Evolutionary conservation across 2,329 filamentous ascomycete species (phyloP), one percentile per base, ranked within the genome.

Genomic region (Neonectria punicea): DNA sequence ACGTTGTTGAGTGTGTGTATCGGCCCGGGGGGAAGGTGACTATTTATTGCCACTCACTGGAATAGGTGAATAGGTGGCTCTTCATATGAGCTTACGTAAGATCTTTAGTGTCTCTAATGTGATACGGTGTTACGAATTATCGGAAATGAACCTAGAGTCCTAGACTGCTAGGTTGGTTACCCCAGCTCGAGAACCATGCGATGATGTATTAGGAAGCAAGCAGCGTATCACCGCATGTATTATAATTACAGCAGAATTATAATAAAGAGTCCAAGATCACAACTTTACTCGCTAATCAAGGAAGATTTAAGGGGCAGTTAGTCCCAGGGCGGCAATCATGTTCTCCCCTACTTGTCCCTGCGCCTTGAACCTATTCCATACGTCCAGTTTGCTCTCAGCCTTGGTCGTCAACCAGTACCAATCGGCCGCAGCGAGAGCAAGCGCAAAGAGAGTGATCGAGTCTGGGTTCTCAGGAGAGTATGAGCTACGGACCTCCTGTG

Each of bases 381-480:
- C 46, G 6, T 58, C 44, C 30, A 25, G 18, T 22, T 58, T 58
- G 5, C 28, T 39, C 55, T 58, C 55, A 10, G 55, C 55, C 18
- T 25, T 50, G 44, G 20, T 47, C 28, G 30, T 58, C 10, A 47
- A 20, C 28, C 43, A 58, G 20, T 22, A 58, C 1, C 14, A 49
- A 7, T 49, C 20, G n/a, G 25, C 14, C 2, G 13, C n/a, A 9
- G 30, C 25, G 30, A 58, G 18, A 22, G 55, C 55, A 14, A 58
- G 55, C 43, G 55, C 55, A 39, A 58, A 58, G 30, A 58, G 55
- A 8, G 55, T 34, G 54, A 47, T 36, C 6, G 54, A 58, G 28
- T 58, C 54, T 8, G 54, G 54, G 54, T 58, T 58, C 18, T 58
- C 55, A 8, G 55, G n/a, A 28, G 43, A 22, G 18, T 58, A 58